Conservation (phyloP, 345 rosid genomes). For the Luvunga scandens region DNA sequence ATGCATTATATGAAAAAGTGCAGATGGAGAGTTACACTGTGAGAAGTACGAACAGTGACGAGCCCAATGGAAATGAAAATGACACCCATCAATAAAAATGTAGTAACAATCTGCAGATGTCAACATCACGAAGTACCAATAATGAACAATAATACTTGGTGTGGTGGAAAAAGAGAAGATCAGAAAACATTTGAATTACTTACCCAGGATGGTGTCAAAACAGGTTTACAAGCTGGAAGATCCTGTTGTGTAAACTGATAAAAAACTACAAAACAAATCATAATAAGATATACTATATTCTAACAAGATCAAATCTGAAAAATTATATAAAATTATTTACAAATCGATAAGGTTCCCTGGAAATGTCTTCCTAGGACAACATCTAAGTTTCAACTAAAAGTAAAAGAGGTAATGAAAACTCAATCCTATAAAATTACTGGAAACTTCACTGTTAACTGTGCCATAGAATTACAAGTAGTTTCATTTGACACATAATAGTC, state of each 20-base stretch:
- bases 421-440: background rate
- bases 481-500: background rate
- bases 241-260: constrained; percentile 66
- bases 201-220: constrained; percentile 71
- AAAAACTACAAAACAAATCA: constrained; percentile 40
- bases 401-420: background rate
- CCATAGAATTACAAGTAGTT: background rate
- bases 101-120: constrained; percentile 51
- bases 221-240: constrained; percentile 92
- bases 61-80: constrained; percentile 65
- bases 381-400: background rate
- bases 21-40: constrained; percentile 33
- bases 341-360: background rate
- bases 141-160: background rate
- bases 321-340: background rate
- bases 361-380: background rate
- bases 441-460: background rate
- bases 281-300: background rate
- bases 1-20: background rate
- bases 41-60: constrained; percentile 62
- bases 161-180: background rate
- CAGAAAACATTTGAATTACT: constrained; percentile 19
- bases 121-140: constrained; percentile 2
- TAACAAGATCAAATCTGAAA: background rate
- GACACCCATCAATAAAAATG: constrained; percentile 51